Conservation (phyloP, 1,139 yeast genomes). For the Protomyces inundatus region DNA sequence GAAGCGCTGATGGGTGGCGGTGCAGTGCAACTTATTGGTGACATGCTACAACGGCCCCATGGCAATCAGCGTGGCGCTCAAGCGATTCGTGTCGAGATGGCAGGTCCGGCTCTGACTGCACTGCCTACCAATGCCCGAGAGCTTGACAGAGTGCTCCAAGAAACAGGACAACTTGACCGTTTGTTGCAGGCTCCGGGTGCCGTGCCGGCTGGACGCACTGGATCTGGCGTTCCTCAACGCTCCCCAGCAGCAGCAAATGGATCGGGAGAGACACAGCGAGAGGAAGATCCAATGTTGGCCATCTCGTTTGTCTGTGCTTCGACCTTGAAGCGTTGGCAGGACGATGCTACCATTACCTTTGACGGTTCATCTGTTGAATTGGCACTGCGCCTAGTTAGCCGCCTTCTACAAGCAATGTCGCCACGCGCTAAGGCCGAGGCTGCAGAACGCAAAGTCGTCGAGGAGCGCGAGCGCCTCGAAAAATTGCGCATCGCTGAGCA, state of each 20-base stretch:
- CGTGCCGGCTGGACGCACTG: not conserved
- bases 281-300: conserved; percentile 33
- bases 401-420: conserved; percentile 44
- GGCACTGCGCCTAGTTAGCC: conserved; percentile 48
- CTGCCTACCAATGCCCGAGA: conserved; percentile 25
- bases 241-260: not conserved
- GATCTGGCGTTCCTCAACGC: not conserved
- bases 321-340: conserved; percentile 67
- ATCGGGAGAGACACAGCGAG: not conserved
- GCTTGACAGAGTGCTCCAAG: conserved; percentile 25
- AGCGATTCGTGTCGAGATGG: conserved; percentile 27
- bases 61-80: not conserved
- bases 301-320: conserved; percentile 45
- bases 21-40: conserved; percentile 28
- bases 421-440: conserved; percentile 37
- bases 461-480: conserved; percentile 41
- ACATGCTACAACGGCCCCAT: conserved; percentile 23
- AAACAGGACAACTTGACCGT: not conserved
- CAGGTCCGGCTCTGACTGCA: not conserved
- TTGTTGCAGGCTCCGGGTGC: too few relatives aligned
- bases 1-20: conserved; percentile 29
- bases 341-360: conserved; percentile 50
- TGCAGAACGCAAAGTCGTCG: conserved; percentile 34
- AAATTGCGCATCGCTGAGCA: conserved; percentile 39
- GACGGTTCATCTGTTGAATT: conserved; percentile 44